Evolutionary conservation across 768 basidiomycete species (phyloP), one percentile per base, ranked within the genome.

Genomic region (Panellus pusillus): DNA sequence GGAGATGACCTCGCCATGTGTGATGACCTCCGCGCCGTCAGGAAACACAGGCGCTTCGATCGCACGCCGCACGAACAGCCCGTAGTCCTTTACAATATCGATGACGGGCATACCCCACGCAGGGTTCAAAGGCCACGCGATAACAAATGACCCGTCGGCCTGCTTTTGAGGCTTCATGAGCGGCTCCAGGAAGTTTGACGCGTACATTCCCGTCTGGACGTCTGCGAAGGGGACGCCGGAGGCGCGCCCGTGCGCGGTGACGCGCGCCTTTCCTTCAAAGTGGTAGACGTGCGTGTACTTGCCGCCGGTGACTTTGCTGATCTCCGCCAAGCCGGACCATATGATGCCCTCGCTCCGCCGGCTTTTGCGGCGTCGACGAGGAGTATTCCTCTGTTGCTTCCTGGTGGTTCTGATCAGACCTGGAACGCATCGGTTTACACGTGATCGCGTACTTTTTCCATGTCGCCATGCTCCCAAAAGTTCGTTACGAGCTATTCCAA

Each of bases 221-320:
- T 57, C 55, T 13, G 51, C 46, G 50, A 57, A 52, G 5, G 55
- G 55, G 9, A 57, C 55, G 4, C 55, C 55, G 13, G 44, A 46
- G 24, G n/a, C 17, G 15, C 55, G 49, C 6, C 38, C 50, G 36
- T 57, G 47, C 17, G 31, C 55, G 2, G 50, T 37, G 27, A 47
- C 45, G 32, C n/a, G 19, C 14, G 44, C 50, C 28, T 57, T 57
- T n/a, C 49, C 24, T 9, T 57, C 55, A 14, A 52, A 52, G 15
- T 52, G 44, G 9, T 27, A 12, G 17, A 47, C 50, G 15, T 47
- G 27, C 9, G n/a, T 17, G 46, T 47, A 51, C 20, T 47, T 57
- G 2, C 55, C 55, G 29, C 44, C 38, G 29, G 37, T 51, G 44
- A 48, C 3, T 8, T 44, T 35, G 37, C 14, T 42, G 27, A 47